phyloP scores from a whole-genome alignment of 2,329 filamentous ascomycete genomes.

The Penicillium palitans region DNA sequence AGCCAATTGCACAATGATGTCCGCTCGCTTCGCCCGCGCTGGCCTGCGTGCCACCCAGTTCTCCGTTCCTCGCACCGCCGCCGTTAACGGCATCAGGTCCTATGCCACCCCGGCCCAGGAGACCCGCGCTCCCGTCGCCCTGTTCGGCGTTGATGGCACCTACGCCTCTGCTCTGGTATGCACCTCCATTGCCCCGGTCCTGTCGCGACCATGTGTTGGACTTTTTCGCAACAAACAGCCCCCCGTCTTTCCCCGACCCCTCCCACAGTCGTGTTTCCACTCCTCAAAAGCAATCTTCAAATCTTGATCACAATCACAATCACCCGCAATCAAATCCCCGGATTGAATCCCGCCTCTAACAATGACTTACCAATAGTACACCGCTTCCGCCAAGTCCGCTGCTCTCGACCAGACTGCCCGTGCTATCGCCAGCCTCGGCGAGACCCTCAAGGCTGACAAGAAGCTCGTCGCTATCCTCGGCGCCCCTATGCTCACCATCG shows the following conservation, averaged over 20 bases:
- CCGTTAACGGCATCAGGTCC: constrained; percentile 59
- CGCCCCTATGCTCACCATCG: constrained; percentile 73
- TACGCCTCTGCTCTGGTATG: constrained; percentile 98
- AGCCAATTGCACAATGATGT: constrained; percentile 51
- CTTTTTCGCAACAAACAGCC: constrained; percentile 6
- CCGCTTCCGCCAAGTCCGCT: constrained; percentile 84
- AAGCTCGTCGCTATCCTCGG: constrained; percentile 76
- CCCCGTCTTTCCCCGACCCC: constrained; percentile 23
- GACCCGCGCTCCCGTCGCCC: constrained; percentile 79
- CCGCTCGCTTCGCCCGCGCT: constrained; percentile 57
- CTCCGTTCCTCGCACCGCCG: constrained; percentile 43
- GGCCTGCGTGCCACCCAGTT: constrained; percentile 56
- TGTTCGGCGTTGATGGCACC: constrained; percentile 96
- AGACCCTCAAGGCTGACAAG: constrained; percentile 74
- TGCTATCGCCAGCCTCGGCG: constrained; percentile 69
- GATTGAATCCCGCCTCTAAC: constrained; percentile 6
- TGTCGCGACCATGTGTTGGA: constrained; percentile 4
- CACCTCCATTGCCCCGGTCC: constrained; percentile 17
- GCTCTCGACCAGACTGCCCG: constrained; percentile 82
- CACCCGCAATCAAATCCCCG: background rate
- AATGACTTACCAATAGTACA: constrained; percentile 67
- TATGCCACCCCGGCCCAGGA: constrained; percentile 71
- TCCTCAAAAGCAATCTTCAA: constrained; percentile 17
- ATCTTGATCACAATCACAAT: constrained; percentile 3
- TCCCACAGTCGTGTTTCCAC: constrained; percentile 12